phyloP scores from a whole-genome alignment of 306 rosid genomes.

The Quercus dentata region DNA sequence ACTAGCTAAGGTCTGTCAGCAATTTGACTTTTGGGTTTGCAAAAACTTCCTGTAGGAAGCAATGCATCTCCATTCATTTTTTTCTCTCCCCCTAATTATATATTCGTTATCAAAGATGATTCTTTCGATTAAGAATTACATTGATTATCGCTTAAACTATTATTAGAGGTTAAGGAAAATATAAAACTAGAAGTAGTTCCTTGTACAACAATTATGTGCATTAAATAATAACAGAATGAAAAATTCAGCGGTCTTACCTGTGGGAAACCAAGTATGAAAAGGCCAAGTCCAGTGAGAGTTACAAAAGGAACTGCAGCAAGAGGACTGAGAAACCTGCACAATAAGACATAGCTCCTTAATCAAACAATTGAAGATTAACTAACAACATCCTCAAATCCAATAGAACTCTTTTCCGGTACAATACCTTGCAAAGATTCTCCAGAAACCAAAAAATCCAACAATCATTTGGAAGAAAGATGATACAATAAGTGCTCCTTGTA shows the following conservation, averaged over 20 bases:
- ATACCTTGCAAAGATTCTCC: conserved; percentile 77
- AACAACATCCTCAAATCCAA: background rate
- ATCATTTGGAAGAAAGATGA: conserved; percentile 65
- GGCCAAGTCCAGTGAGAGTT: conserved; percentile 80
- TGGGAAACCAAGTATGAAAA: conserved; percentile 67
- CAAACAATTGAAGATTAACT: conserved; percentile 5
- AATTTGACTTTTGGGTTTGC: background rate
- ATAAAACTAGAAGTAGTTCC: background rate
- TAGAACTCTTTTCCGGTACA: background rate
- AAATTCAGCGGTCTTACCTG: conserved; percentile 33
- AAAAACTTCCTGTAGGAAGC: background rate
- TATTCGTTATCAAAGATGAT: no score
- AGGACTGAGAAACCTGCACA: conserved; percentile 77
- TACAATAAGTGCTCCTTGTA: conserved; percentile 72
- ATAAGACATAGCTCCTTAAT: conserved; percentile 16
- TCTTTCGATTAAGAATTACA: background rate
- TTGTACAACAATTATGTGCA: background rate
- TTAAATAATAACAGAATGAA: background rate
- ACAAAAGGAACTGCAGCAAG: conserved; percentile 80
- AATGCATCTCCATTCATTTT: no score
- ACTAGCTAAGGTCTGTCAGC: background rate
- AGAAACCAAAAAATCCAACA: conserved; percentile 73
- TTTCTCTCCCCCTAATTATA: no score
- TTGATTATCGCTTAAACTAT: background rate
- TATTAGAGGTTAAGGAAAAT: background rate